Percentiles rank a stretch among this genome's conserved stretches.
Evolutionary conservation across 225 moss, liverwort and hornwort genomes (phyloP).

Genomic region (Marchantia polymorpha): DNA sequence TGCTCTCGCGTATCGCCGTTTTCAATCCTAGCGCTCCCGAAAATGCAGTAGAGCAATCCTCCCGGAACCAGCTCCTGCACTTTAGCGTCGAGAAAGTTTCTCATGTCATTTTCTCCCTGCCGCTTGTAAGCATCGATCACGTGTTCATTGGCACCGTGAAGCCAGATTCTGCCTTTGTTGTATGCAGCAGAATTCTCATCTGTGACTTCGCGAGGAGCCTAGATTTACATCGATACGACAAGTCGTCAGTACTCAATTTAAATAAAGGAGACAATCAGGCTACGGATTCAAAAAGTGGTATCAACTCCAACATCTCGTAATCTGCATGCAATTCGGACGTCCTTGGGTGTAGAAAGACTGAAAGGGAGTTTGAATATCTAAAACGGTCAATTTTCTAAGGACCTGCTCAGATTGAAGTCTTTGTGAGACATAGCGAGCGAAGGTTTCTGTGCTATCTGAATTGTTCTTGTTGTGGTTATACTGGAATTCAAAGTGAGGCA

Average conservation of each 20-base stretch:
- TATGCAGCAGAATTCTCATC: conserved; percentile 46
- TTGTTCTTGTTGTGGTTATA: not conserved
- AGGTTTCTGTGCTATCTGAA: not conserved
- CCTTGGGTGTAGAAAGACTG: not conserved
- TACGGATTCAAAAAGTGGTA: too few species aligned
- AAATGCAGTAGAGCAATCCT: conserved; percentile 28
- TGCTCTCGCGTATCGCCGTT: not conserved
- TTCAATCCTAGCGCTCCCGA: not conserved
- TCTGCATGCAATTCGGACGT: not conserved
- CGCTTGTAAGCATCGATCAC: conserved; percentile 40
- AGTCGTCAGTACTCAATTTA: not conserved
- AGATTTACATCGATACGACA: not conserved
- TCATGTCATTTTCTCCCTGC: conserved; percentile 42
- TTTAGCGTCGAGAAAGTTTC: conserved; percentile 43
- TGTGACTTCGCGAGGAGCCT: conserved; percentile 49
- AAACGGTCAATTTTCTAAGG: not conserved
- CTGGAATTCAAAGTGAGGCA: not conserved
- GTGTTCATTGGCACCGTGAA: conserved; percentile 29
- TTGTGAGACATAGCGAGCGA: not conserved
- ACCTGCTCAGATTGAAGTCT: not conserved
- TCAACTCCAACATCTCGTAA: not conserved
- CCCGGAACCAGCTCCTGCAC: conserved; percentile 46
- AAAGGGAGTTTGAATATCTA: not conserved
- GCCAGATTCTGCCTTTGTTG: conserved; percentile 51
- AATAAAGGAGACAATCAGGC: too few species aligned